Conservation (phyloP, 2,329 filamentous ascomycete species). For the Cladosporium austrohemisphaericum region DNA sequence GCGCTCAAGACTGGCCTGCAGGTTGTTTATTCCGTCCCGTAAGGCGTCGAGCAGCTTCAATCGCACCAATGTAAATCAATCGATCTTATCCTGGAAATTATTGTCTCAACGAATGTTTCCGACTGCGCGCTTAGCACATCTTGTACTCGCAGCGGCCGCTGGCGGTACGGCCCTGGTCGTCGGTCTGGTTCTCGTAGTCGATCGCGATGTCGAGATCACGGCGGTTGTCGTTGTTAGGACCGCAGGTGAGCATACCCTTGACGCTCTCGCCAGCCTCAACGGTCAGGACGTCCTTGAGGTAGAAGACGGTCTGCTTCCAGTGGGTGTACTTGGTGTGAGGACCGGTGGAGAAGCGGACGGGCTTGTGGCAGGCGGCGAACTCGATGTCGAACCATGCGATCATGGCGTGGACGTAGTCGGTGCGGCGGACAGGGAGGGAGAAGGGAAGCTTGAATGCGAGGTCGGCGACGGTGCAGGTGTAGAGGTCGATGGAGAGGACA, state of each 20-base stretch:
- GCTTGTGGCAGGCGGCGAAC: constrained; percentile 97
- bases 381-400: constrained; percentile 99
- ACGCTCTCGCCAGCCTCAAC: constrained; percentile 84
- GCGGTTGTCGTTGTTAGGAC: constrained; percentile 89
- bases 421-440: constrained; percentile 72
- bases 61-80: constrained; percentile 1
- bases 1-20: constrained; percentile 13
- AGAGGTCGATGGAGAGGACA: constrained; percentile 86
- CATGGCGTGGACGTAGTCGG: constrained; percentile 92
- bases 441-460: constrained; percentile 80
- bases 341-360: constrained; percentile 91
- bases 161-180: constrained; percentile 65
- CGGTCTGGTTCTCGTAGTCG: constrained; percentile 73
- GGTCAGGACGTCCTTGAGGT: constrained; percentile 87
- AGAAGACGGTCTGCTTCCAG: constrained; percentile 99
- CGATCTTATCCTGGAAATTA: constrained; percentile 9
- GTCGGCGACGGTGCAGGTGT: constrained; percentile 71
- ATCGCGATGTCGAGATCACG: constrained; percentile 91
- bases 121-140: constrained; percentile 45
- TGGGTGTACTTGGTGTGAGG: constrained; percentile 99
- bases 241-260: constrained; percentile 69
- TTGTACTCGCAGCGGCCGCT: constrained; percentile 75
- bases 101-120: background rate
- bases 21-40: constrained; percentile 17
- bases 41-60: constrained; percentile 10